Conservation (phyloP, 164 flowering plant genomes). For the Annona cherimola region DNA sequence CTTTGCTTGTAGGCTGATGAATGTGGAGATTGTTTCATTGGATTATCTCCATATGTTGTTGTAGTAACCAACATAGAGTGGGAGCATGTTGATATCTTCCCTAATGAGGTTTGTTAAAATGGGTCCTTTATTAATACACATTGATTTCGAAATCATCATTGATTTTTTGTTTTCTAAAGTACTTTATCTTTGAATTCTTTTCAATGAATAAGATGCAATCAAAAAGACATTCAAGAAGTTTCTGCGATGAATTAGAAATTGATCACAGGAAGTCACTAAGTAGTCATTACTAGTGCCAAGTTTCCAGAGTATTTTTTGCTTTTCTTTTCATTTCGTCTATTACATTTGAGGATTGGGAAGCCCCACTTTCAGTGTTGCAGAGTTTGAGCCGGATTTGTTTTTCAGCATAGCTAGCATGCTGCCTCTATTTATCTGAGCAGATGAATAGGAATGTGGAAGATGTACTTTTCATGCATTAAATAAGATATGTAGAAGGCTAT, state of each 20-base stretch:
- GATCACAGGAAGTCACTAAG: too few relatives aligned
- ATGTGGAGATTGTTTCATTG: constrained; percentile 42
- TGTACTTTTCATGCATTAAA: too few relatives aligned
- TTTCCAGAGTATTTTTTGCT: too few relatives aligned
- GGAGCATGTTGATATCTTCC: constrained; percentile 50
- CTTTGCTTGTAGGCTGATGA: constrained; percentile 38
- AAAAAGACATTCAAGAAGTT: constrained; percentile 28
- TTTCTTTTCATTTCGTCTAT: too few relatives aligned
- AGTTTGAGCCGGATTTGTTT: too few relatives aligned
- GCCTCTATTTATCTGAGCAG: too few relatives aligned
- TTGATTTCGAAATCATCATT: not conserved
- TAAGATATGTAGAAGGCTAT: too few relatives aligned
- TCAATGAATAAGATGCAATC: constrained; percentile 28
- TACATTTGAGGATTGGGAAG: too few relatives aligned
- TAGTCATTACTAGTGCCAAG: too few relatives aligned
- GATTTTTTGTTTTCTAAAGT: not conserved
- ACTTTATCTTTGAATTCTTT: constrained; percentile 2
- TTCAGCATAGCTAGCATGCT: too few relatives aligned
- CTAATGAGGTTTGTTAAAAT: constrained; percentile 31
- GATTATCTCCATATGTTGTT: constrained; percentile 33
- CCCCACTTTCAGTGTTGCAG: too few relatives aligned
- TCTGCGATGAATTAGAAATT: constrained; percentile 24
- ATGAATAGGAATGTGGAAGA: too few relatives aligned
- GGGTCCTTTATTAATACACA: not conserved
- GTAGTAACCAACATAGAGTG: constrained; percentile 46